Percentiles rank a stretch among this genome's conserved stretches.
Conservation (phyloP, 306 rosid genomes). For the Alnus glutinosa region DNA sequence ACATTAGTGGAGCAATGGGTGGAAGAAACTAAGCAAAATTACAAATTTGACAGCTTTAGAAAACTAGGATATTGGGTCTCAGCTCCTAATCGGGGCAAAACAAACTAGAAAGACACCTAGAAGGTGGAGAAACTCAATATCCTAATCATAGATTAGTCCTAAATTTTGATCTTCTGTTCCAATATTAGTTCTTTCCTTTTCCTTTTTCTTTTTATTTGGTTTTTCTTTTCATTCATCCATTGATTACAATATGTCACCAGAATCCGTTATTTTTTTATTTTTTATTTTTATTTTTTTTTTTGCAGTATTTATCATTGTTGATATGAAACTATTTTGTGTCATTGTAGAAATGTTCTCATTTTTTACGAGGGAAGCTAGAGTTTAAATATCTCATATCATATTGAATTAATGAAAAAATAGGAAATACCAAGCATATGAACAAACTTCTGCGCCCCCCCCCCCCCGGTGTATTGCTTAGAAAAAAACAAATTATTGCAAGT, state of each 20-base stretch:
- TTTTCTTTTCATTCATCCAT: conserved; percentile 20
- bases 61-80: conserved; percentile 51
- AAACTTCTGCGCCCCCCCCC: no score
- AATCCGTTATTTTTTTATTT: conserved; percentile 33
- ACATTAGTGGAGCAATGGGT: conserved; percentile 91
- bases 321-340: neutral
- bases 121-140: conserved; percentile 96
- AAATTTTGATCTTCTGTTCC: conserved; percentile 26
- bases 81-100: conserved; percentile 41
- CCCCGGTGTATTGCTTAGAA: no score
- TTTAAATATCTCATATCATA: neutral
- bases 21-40: conserved; percentile 93
- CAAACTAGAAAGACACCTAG: conserved; percentile 65
- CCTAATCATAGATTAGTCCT: conserved; percentile 34
- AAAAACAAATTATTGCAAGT: neutral
- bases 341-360: neutral
- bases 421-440: neutral
- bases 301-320: no score
- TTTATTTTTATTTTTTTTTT: conserved; percentile 19
- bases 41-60: conserved; percentile 56
- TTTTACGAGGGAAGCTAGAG: neutral
- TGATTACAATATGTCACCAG: conserved; percentile 36
- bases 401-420: neutral
- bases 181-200: conserved; percentile 2
- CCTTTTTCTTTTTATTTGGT: neutral